Evolutionary conservation across 2,329 filamentous ascomycete genomes (phyloP).

Genomic region (Penicillium decumbens): DNA sequence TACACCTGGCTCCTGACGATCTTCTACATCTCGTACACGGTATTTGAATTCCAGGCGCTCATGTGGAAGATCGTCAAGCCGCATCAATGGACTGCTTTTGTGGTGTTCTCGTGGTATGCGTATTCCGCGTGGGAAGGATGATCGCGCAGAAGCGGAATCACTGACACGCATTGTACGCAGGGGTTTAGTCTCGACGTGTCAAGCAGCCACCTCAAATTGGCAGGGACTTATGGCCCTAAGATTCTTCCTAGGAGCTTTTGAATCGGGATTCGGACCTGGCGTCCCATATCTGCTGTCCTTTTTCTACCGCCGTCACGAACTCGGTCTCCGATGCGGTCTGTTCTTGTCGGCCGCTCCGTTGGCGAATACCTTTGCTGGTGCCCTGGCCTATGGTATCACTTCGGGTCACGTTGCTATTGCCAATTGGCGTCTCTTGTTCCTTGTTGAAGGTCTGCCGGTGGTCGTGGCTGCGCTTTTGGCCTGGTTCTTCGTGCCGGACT

Average conservation of each 20-base stretch:
- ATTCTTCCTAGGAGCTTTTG: conserved; percentile 46
- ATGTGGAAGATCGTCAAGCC: conserved; percentile 45
- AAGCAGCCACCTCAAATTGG: conserved; percentile 45
- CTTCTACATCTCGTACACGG: conserved; percentile 50
- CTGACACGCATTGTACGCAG: conserved; percentile 23
- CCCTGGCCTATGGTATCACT: conserved; percentile 61
- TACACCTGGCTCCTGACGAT: conserved; percentile 52
- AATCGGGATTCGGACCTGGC: conserved; percentile 45
- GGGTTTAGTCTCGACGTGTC: conserved; percentile 47
- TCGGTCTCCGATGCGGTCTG: conserved; percentile 54
- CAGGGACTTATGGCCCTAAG: conserved; percentile 47
- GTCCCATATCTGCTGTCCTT: conserved; percentile 52
- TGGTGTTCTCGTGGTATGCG: conserved; percentile 41
- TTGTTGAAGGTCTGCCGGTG: conserved; percentile 62
- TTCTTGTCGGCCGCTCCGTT: conserved; percentile 59
- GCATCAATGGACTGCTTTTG: conserved; percentile 43
- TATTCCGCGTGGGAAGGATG: conserved; percentile 10
- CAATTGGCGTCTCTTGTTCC: conserved; percentile 62
- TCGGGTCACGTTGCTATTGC: conserved; percentile 54
- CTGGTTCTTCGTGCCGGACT: conserved; percentile 54
- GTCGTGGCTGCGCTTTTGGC: conserved; percentile 52
- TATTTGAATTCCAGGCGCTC: conserved; percentile 40
- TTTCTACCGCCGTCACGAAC: conserved; percentile 56
- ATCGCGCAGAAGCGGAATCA: conserved; percentile 6
- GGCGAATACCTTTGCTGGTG: conserved; percentile 73